Evolutionary conservation across 2,329 filamentous ascomycete species (phyloP).

Genomic region (Catunica adiposa): DNA sequence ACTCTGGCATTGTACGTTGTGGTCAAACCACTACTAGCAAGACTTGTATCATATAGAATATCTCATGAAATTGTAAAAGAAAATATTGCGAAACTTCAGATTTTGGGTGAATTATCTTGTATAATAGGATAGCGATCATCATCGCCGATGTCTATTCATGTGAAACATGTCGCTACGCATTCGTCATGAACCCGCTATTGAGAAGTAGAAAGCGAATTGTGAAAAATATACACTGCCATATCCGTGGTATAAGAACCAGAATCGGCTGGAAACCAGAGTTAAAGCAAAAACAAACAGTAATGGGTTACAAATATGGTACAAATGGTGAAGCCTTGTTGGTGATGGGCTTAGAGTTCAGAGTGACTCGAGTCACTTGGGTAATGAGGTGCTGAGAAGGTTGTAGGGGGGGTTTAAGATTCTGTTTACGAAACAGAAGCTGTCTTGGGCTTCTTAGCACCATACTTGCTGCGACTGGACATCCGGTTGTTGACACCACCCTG

Average conservation of each 20-base stretch:
- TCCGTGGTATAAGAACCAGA: not conserved
- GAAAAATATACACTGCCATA: not conserved
- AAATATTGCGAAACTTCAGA: not conserved
- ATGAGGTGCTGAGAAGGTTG: not conserved
- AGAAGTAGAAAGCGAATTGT: not conserved
- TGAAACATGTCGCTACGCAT: not conserved
- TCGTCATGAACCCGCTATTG: not conserved
- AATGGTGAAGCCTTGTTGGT: not conserved
- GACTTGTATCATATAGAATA: constrained; percentile 10
- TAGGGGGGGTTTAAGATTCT: not conserved
- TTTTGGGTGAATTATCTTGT: not conserved
- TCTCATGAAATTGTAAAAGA: constrained; percentile 8
- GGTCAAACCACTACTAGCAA: not conserved
- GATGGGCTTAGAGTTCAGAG: not conserved
- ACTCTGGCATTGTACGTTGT: not conserved
- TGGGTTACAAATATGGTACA: constrained; percentile 12
- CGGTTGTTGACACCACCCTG: constrained; percentile 83
- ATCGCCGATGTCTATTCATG: not conserved
- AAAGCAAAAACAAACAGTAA: not conserved
- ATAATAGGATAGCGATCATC: not conserved
- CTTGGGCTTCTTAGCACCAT: constrained; percentile 98
- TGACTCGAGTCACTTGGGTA: not conserved
- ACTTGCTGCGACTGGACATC: constrained; percentile 78
- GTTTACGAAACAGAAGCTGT: constrained; percentile 40
- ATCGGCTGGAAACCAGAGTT: not conserved